Percentiles rank a stretch among this genome's conserved stretches.
phyloP scores from a whole-genome alignment of 768 basidiomycete genomes.

The Suillus decipiens region DNA sequence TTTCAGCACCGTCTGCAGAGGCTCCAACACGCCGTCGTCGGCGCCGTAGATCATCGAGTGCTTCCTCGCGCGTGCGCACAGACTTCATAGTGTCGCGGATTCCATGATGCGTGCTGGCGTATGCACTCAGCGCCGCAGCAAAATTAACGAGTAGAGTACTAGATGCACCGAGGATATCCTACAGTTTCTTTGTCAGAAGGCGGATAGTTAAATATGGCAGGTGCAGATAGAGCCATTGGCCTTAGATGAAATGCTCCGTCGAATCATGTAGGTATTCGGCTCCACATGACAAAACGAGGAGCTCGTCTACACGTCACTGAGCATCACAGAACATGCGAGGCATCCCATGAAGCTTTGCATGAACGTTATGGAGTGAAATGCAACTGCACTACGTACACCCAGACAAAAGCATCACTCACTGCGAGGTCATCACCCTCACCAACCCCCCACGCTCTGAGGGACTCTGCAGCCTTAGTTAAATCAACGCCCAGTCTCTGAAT shows the following conservation, averaged over 20 bases:
- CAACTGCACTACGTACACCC: slow-evolving; percentile 7
- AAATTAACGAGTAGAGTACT: slow-evolving; percentile 67
- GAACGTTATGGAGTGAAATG: background rate
- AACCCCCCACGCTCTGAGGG: slow-evolving; percentile 68
- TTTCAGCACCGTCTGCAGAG: slow-evolving; percentile 83
- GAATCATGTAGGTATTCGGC: background rate
- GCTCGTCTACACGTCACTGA: background rate
- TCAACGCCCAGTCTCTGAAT: slow-evolving; percentile 68
- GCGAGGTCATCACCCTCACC: slow-evolving; percentile 84
- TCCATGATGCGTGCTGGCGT: slow-evolving; percentile 67
- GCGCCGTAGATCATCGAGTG: slow-evolving; percentile 72
- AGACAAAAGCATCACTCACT: slow-evolving; percentile 42
- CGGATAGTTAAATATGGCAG: background rate
- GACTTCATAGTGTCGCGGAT: slow-evolving; percentile 72
- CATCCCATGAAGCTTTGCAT: background rate
- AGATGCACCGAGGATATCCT: slow-evolving; percentile 80
- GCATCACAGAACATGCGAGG: background rate
- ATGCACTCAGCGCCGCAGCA: slow-evolving; percentile 64
- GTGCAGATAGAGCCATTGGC: background rate
- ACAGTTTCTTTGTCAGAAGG: slow-evolving; percentile 5
- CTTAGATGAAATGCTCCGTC: slow-evolving; percentile 2
- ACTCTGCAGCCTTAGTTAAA: slow-evolving; percentile 68
- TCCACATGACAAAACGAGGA: background rate
- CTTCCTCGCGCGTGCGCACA: slow-evolving; percentile 83
- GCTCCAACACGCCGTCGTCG: slow-evolving; percentile 63